These are phyloP conservation scores for Beta macrorhiza DNA, from an alignment of 179 eudicot species.

Conservation along the genomic window DNA sequence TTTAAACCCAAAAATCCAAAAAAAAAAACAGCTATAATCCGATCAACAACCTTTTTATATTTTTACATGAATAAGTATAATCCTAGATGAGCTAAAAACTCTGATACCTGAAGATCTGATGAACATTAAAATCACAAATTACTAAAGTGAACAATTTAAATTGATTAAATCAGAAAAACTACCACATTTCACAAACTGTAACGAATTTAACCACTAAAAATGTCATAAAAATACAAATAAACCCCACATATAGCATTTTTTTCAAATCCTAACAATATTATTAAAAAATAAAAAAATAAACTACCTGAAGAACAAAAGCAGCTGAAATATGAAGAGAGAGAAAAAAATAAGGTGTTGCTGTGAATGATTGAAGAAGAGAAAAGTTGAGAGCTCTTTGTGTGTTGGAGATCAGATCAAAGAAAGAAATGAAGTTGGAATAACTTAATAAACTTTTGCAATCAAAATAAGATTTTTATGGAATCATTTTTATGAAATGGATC, in stretches of 20 bases:
- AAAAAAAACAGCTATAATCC: not conserved
- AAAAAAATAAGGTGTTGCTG: not conserved
- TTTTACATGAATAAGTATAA: too few species aligned
- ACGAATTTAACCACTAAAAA: not conserved
- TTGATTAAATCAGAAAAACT: not conserved
- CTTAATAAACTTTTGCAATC: not conserved
- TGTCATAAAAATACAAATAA: not conserved
- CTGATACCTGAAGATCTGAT: constrained; percentile 1
- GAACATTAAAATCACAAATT: not conserved
- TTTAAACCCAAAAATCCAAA: not conserved
- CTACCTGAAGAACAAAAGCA: constrained; percentile 7
- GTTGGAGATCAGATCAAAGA: not conserved
- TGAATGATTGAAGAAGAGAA: not conserved
- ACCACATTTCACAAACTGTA: constrained; percentile 6
- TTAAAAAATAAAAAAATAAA: not conserved
- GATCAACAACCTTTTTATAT: not conserved
- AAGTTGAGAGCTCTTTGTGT: not conserved
- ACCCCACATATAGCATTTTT: not conserved
- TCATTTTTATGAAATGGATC: not conserved
- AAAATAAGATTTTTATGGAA: not conserved
- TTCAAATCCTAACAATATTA: not conserved
- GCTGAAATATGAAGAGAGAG: not conserved
- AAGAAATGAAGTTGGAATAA: too few species aligned
- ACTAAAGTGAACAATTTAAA: not conserved
- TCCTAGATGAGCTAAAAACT: not conserved